Conservation (phyloP, 306 rosid genomes). For the Dalbergia cochinchinensis region DNA sequence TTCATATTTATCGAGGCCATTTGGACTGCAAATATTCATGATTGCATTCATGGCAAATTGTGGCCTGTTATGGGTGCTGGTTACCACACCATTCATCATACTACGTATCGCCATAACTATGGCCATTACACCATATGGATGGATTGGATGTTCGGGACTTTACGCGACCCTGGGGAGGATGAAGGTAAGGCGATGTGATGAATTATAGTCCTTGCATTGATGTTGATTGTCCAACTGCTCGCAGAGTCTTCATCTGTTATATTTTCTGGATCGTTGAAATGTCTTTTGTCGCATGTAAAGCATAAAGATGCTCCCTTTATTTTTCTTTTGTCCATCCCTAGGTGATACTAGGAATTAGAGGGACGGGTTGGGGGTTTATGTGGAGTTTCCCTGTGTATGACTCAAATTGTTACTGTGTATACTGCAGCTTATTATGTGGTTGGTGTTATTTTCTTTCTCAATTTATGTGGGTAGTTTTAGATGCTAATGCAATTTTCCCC, state of each 20-base stretch:
- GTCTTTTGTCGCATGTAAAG: conserved; percentile 42
- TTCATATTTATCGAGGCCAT: conserved; percentile 75
- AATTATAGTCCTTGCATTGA: background rate
- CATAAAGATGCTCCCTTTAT: conserved; percentile 27
- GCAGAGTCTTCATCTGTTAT: background rate
- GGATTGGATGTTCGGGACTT: conserved; percentile 99
- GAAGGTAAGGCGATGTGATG: conserved; percentile 62
- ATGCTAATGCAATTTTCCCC: conserved; percentile 22
- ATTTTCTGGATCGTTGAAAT: conserved; percentile 7
- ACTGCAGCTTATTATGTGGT: background rate
- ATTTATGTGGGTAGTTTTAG: conserved; percentile 22
- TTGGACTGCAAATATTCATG: conserved; percentile 96
- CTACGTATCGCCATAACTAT: conserved; percentile 89
- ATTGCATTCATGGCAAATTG: conserved; percentile 75
- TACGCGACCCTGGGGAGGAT: conserved; percentile 70
- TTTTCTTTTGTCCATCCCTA: conserved; percentile 34
- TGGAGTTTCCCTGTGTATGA: conserved; percentile 22
- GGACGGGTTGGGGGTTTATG: conserved; percentile 33
- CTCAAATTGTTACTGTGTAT: conserved; percentile 31
- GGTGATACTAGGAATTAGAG: conserved; percentile 21
- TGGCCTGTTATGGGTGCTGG: conserved; percentile 99
- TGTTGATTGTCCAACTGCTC: background rate
- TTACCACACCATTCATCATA: conserved; percentile 95
- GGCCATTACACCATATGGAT: conserved; percentile 93
- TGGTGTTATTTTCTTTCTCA: conserved; percentile 37